Evolutionary conservation across 140 eudicot genomes (phyloP).

Genomic region (Cichorium intybus): DNA sequence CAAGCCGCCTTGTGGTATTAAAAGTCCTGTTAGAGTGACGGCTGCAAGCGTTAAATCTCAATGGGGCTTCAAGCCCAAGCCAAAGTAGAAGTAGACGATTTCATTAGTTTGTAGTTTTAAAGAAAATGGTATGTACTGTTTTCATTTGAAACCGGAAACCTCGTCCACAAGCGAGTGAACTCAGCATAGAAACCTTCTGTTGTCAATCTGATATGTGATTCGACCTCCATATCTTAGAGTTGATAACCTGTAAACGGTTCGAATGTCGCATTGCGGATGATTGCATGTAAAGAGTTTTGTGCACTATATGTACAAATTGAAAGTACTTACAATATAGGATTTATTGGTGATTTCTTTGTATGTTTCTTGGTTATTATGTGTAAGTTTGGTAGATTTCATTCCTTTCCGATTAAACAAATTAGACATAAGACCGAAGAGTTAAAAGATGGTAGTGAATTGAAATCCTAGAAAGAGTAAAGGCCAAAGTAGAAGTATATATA

Average conservation of each 20-base stretch:
- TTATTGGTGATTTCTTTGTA: background rate
- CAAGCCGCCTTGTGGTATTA: constrained; percentile 47
- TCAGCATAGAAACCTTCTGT: background rate
- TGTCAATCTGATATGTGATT: background rate
- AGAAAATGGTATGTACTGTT: background rate
- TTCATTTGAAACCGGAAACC: background rate
- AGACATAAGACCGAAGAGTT: no score
- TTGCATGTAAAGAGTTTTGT: constrained; percentile 13
- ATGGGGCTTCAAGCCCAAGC: constrained; percentile 38
- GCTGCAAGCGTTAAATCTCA: constrained; percentile 42
- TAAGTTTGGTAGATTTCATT: background rate
- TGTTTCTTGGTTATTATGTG: background rate
- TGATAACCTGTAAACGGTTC: background rate
- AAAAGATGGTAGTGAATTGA: background rate
- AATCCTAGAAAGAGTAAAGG: background rate
- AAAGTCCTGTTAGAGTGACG: constrained; percentile 48
- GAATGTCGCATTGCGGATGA: constrained; percentile 17
- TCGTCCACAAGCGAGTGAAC: background rate
- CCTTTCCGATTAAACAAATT: no score
- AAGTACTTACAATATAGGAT: background rate
- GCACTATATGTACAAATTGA: background rate
- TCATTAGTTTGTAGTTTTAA: constrained; percentile 2
- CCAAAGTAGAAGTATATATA: background rate
- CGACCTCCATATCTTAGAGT: no score
- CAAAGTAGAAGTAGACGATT: constrained; percentile 10